phyloP scores from a whole-genome alignment of 208 protist species.

The Trypanosoma lewisi region DNA sequence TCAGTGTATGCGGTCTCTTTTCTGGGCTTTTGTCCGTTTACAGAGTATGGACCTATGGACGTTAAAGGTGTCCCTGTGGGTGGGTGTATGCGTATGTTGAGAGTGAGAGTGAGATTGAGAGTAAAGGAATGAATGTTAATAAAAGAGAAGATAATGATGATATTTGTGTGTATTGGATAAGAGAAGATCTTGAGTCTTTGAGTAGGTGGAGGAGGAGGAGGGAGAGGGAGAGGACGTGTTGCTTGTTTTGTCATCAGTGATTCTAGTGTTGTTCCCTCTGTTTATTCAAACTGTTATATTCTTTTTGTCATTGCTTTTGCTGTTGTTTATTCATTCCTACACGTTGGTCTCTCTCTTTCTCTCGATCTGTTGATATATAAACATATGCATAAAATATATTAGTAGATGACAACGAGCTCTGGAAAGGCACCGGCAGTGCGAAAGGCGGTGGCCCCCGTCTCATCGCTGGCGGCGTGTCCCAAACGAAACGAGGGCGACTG shows the following conservation, averaged over 20 bases:
- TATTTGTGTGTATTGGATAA: too few relatives aligned
- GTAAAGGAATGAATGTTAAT: not conserved
- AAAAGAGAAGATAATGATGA: too few relatives aligned
- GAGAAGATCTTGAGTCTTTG: too few relatives aligned
- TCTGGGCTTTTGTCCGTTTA: constrained; percentile 89
- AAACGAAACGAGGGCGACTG: constrained; percentile 15
- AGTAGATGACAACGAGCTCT: constrained; percentile 14
- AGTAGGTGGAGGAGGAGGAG: too few relatives aligned
- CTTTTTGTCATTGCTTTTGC: not conserved
- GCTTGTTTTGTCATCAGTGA: not conserved
- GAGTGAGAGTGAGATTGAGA: not conserved
- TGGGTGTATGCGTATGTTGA: not conserved
- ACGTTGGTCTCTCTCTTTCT: not conserved
- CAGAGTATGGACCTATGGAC: constrained; percentile 89
- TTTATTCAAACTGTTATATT: not conserved
- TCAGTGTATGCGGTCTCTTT: constrained; percentile 77
- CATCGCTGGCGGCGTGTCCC: not conserved
- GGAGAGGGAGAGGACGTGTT: too few relatives aligned
- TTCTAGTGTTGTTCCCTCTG: not conserved
- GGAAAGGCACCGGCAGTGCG: not conserved
- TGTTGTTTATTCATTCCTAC: not conserved
- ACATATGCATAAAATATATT: too few relatives aligned
- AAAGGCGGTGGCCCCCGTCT: not conserved
- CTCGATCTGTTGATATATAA: too few relatives aligned
- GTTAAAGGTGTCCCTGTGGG: constrained; percentile 40